Evolutionary conservation across 176 grass and related monocot species (phyloP), one percentile per base, ranked within the genome.

Genomic region (Bolboschoenus planiculmis): DNA sequence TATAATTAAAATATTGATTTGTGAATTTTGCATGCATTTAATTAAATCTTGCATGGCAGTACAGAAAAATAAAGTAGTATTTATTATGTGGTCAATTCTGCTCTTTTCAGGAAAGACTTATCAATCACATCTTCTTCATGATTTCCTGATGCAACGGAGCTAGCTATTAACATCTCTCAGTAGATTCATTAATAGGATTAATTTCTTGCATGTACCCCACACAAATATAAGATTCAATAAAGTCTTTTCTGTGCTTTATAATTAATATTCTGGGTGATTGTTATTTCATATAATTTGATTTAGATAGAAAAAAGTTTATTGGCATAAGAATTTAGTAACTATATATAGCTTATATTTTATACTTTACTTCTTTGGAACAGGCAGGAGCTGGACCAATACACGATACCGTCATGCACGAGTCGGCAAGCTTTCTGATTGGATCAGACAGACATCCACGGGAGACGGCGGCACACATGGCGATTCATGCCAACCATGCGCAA

Each of bases 51-150:
- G 29, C 27, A 68, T n/a, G 0, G 10, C 18, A 50, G 44, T 76
- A 50, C 44, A 27, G 31, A 50, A 70, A 30, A 81, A 61, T 60
- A 63, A 20, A 20, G 36, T 16, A 42, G 37, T 82, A 82, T 81
- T 81, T 27, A 59, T 81, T 56, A 59, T 81, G 58, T 7, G 15
- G 58, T 81, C 55, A 60, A 60, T 79, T 14, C 15, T 79, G 15
- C 7, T 57, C 27, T 23, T 30, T 79, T 35, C 33, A 35, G 37
- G 76, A n/a, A 18, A 40, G 64, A 40, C 75, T 56, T 29, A 10
- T 75, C 68, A 74, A 48, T 48, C 50, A 53, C 18, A 16, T 53
- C 15, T 9, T 40, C 54, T 61, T 58, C 78, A 60, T 80, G 14
- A 60, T 80, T 39, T 60, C 55, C 42, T 60, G 54, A 80, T 60